Conservation (phyloP, 2,329 filamentous ascomycete species). For the Hypoxylon sp. region DNA sequence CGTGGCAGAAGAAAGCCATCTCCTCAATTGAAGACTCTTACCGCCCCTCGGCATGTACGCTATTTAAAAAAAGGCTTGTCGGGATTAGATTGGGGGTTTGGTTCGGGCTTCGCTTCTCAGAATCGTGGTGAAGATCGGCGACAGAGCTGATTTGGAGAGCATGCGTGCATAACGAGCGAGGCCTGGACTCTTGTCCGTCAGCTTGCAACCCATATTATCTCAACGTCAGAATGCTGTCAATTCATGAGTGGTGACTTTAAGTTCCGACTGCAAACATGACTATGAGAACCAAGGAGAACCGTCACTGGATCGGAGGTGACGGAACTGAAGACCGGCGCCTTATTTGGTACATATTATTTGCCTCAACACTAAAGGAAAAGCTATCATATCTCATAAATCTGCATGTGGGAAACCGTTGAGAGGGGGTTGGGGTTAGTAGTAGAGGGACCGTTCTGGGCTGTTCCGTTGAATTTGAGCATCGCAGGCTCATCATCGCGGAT, state of each 20-base stretch:
- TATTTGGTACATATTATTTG: conserved; percentile 38
- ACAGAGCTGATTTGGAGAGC: conserved; percentile 12
- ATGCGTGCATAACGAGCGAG: conserved; percentile 19
- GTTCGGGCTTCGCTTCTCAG: conserved; percentile 15
- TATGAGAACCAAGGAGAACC: conserved; percentile 21
- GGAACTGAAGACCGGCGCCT: conserved; percentile 31
- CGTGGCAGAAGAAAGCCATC: conserved; percentile 30
- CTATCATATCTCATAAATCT: conserved; percentile 45
- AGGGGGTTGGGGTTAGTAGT: conserved; percentile 34
- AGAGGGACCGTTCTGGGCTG: conserved; percentile 30
- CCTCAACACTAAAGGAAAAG: conserved; percentile 32
- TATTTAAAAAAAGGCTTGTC: conserved; percentile 23
- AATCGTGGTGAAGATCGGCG: conserved; percentile 36
- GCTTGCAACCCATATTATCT: conserved; percentile 32
- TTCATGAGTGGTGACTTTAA: conserved; percentile 12
- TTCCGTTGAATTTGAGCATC: conserved; percentile 25
- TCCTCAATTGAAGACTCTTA: conserved; percentile 12
- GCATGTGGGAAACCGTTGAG: conserved; percentile 33
- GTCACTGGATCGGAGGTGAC: conserved; percentile 39
- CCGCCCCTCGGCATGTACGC: conserved; percentile 15
- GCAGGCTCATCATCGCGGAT: conserved; percentile 24
- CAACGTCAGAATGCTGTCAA: conserved; percentile 43
- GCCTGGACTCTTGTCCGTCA: conserved; percentile 39
- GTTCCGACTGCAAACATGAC: conserved; percentile 22
- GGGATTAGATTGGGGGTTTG: conserved; percentile 13